Evolutionary conservation across 345 rosid genomes (phyloP).

Genomic region (Brassica carinata): DNA sequence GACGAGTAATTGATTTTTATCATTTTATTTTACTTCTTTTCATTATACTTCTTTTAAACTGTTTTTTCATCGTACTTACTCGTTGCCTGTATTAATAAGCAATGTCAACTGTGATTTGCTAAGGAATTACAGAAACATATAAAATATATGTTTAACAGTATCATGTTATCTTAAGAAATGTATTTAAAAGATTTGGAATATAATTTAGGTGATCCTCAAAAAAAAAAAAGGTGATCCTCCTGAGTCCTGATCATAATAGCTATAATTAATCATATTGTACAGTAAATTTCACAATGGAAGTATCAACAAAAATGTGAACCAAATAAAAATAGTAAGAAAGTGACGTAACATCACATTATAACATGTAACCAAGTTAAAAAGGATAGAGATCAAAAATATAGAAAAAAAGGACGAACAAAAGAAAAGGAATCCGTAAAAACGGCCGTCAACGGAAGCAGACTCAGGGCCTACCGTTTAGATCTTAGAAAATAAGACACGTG

Average conservation of each 20-base stretch:
- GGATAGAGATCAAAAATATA: slow-evolving; percentile 18
- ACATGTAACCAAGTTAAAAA: slow-evolving; percentile 28
- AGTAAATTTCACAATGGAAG: background rate
- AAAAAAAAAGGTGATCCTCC: background rate
- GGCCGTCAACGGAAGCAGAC: slow-evolving; percentile 38
- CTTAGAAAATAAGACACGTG: slow-evolving; percentile 40
- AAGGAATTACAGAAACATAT: background rate
- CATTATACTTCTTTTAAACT: background rate
- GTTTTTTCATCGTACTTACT: background rate
- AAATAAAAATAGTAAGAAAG: slow-evolving; percentile 1
- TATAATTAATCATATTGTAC: background rate
- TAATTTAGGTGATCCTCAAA: no score
- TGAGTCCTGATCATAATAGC: background rate
- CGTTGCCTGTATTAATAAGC: background rate
- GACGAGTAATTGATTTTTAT: background rate
- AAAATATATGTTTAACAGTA: no score
- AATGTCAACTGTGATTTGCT: background rate
- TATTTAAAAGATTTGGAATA: no score
- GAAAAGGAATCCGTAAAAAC: slow-evolving; percentile 20
- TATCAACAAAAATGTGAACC: background rate
- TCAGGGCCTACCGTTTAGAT: slow-evolving; percentile 31
- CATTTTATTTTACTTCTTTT: background rate
- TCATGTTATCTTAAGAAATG: no score
- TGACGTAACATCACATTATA: slow-evolving; percentile 27
- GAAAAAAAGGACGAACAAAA: background rate